Evolutionary conservation across 257 asterid genomes (phyloP).

Genomic region (Nicotiana tabacum): DNA sequence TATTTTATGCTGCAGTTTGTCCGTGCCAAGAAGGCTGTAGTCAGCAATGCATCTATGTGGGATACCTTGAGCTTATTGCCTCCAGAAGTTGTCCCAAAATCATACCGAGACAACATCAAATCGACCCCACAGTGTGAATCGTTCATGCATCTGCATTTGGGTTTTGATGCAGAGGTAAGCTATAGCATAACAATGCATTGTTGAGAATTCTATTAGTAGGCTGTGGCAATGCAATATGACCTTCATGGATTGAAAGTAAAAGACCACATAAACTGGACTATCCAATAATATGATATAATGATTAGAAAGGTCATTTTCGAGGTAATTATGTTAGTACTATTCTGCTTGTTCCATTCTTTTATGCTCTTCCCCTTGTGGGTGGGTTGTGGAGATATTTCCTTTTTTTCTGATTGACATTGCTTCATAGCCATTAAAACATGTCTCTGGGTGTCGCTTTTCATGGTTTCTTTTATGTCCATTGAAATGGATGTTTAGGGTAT

Average conservation of each 20-base stretch:
- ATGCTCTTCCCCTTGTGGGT: background rate
- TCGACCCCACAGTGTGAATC: constrained; percentile 90
- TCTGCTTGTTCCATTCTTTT: background rate
- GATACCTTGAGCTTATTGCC: constrained; percentile 76
- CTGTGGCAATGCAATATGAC: background rate
- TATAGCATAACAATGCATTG: background rate
- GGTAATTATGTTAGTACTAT: background rate
- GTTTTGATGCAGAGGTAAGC: constrained; percentile 75
- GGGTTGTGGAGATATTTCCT: background rate
- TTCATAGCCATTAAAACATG: background rate
- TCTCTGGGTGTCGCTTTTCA: background rate
- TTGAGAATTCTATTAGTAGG: background rate
- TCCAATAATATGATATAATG: background rate
- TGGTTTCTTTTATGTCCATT: background rate
- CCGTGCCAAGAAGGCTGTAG: constrained; percentile 84
- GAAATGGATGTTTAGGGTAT: constrained; percentile 42
- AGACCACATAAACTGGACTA: background rate
- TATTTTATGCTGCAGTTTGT: constrained; percentile 48
- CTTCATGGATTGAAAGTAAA: background rate
- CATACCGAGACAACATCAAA: constrained; percentile 52
- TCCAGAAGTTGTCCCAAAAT: constrained; percentile 55
- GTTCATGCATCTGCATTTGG: constrained; percentile 97
- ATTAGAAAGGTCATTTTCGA: background rate
- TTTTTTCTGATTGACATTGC: background rate
- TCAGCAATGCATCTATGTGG: constrained; percentile 99